Evolutionary conservation across 495 filamentous ascomycete species (phyloP).

Genomic region (Annulohypoxylon nitens): DNA sequence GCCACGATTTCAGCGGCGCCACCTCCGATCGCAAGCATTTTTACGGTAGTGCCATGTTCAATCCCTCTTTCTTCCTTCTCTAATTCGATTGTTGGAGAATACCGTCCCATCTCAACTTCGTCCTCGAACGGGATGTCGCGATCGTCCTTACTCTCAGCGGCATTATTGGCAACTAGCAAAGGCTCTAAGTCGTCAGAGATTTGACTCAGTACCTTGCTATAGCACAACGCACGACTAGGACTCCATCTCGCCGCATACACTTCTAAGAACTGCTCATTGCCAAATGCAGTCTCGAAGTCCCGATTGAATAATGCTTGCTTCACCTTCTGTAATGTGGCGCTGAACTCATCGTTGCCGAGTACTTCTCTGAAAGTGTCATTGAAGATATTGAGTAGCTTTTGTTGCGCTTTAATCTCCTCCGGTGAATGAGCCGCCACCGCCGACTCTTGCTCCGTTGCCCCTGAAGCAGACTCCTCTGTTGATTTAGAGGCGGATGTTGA

Average conservation of each 20-base stretch:
- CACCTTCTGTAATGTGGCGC: constrained; percentile 75
- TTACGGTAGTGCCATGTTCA: constrained; percentile 30
- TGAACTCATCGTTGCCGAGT: constrained; percentile 54
- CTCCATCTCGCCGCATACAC: constrained; percentile 93
- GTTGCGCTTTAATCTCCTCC: constrained; percentile 67
- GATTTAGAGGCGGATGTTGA: constrained; percentile 5
- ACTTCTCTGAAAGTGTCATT: constrained; percentile 67
- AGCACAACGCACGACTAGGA: constrained; percentile 82
- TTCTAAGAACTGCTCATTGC: constrained; percentile 71
- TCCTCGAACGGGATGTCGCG: not conserved
- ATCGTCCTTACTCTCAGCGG: not conserved
- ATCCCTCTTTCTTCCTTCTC: not conserved
- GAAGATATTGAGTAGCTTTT: constrained; percentile 84
- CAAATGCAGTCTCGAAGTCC: constrained; percentile 86
- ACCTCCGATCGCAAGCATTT: constrained; percentile 81
- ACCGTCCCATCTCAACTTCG: constrained; percentile 32
- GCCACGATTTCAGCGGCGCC: constrained; percentile 89
- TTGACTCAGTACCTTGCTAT: constrained; percentile 73
- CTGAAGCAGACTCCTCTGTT: not conserved
- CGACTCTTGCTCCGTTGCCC: constrained; percentile 28
- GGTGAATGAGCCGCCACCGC: constrained; percentile 51
- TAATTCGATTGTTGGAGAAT: constrained; percentile 28
- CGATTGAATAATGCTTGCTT: constrained; percentile 87
- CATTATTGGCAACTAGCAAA: constrained; percentile 33
- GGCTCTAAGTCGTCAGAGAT: constrained; percentile 56